Evolutionary conservation across 805 yeast species (phyloP).

Genomic region (Metschnikowia orientalis): DNA sequence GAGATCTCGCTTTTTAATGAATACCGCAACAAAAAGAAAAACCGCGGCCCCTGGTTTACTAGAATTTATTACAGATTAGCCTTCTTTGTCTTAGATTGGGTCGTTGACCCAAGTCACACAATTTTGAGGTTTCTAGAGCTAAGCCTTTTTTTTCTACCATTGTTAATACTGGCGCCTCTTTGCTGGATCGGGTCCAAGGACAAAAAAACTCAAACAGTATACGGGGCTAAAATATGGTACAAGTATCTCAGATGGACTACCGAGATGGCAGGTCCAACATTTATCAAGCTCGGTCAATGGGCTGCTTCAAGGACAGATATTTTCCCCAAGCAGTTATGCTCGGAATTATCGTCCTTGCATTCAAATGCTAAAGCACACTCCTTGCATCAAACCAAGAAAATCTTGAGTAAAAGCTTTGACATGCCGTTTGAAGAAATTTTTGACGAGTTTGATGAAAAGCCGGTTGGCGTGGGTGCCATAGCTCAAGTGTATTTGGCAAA

Average conservation of each 20-base stretch:
- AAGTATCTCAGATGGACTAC: slow-evolving; percentile 56
- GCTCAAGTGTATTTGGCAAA: slow-evolving; percentile 90
- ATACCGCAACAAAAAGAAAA: slow-evolving; percentile 27
- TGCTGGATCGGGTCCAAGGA: slow-evolving; percentile 49
- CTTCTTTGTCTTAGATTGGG: slow-evolving; percentile 47
- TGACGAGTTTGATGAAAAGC: slow-evolving; percentile 67
- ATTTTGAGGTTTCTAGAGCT: slow-evolving; percentile 66
- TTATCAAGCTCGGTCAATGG: slow-evolving; percentile 94
- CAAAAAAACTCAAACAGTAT: slow-evolving; percentile 34
- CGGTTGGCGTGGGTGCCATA: slow-evolving; percentile 97
- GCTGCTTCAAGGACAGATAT: slow-evolving; percentile 96
- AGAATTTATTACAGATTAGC: slow-evolving; percentile 37
- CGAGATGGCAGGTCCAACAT: slow-evolving; percentile 89
- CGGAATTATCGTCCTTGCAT: slow-evolving; percentile 71
- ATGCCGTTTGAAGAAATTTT: slow-evolving; percentile 68
- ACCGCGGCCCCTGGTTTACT: slow-evolving; percentile 20
- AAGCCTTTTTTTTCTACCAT: slow-evolving; percentile 63
- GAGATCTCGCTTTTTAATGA: slow-evolving; percentile 33
- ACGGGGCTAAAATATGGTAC: slow-evolving; percentile 74
- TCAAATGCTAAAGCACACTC: slow-evolving; percentile 79
- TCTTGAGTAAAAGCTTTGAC: slow-evolving; percentile 58
- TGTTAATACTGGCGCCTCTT: slow-evolving; percentile 62
- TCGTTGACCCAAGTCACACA: slow-evolving; percentile 68
- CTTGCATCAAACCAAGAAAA: slow-evolving; percentile 52
- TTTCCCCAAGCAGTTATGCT: slow-evolving; percentile 74